A percentile compares a stretch with the other conserved stretches of the same genome.
These are phyloP conservation scores for Monilinia aucupariae DNA, from an alignment of 2,329 filamentous ascomycete genomes.

Conservation along the genomic window DNA sequence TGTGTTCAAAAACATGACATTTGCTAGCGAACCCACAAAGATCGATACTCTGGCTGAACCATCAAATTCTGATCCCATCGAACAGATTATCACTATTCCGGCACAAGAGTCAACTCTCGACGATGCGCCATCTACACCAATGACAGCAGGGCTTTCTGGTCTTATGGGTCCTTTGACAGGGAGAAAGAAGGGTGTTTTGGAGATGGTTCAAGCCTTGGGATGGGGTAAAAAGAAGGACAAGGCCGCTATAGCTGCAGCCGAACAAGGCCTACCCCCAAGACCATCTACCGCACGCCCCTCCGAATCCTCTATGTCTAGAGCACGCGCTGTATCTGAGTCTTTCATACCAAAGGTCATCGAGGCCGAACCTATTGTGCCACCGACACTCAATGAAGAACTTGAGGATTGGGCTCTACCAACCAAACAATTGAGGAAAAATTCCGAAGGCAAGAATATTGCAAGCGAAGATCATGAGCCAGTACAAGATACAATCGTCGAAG, in stretches of 20 bases:
- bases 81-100: constrained; percentile 10
- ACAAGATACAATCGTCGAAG: neutral
- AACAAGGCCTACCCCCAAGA: constrained; percentile 6
- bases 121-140: neutral
- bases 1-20: neutral
- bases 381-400: neutral
- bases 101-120: neutral
- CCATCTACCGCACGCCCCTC: constrained; percentile 9
- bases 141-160: constrained; percentile 10
- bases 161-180: constrained; percentile 7
- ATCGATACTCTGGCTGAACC: neutral
- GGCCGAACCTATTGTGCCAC: neutral
- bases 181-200: constrained; percentile 14
- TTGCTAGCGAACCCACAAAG: neutral
- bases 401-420: constrained; percentile 21
- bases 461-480: constrained; percentile 1
- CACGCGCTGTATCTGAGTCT: neutral
- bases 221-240: constrained; percentile 16
- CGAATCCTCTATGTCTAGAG: neutral
- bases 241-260: constrained; percentile 3
- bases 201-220: constrained; percentile 15
- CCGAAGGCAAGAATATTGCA: constrained; percentile 29
- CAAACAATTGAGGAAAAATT: constrained; percentile 39
- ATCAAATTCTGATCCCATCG: neutral
- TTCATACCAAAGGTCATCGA: neutral